Percentiles rank a stretch among this genome's conserved stretches.
Conservation (phyloP, 1,139 yeast genomes). For the Geotrichum armillariae region DNA sequence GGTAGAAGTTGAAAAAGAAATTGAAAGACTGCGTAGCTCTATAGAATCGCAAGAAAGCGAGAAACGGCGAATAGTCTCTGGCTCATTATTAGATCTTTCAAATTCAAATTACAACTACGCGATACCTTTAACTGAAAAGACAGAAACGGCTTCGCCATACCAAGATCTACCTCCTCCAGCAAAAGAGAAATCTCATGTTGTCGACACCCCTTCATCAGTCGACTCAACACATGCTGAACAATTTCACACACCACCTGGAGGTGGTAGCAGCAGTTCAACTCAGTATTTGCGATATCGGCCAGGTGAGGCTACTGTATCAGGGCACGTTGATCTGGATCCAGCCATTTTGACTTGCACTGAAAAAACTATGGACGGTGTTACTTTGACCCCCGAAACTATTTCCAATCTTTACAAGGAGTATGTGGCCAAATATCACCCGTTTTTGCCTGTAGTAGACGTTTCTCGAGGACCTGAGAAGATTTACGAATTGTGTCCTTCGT, state of each 20-base stretch:
- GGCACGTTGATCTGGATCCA: slow-evolving; percentile 19
- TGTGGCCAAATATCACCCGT: slow-evolving; percentile 73
- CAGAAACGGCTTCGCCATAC: slow-evolving; percentile 17
- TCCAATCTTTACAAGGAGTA: slow-evolving; percentile 68
- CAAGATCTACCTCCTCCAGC: slow-evolving; percentile 15
- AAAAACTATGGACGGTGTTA: slow-evolving; percentile 66
- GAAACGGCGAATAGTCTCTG: slow-evolving; percentile 26
- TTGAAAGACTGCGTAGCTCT: slow-evolving; percentile 61
- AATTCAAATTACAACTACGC: slow-evolving; percentile 6
- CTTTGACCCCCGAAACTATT: slow-evolving; percentile 61
- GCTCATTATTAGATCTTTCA: slow-evolving; percentile 19
- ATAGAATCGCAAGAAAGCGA: slow-evolving; percentile 41
- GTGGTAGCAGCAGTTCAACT: slow-evolving; percentile 9
- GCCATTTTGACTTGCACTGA: slow-evolving; percentile 49
- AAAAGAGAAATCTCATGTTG: slow-evolving; percentile 1
- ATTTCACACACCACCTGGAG: slow-evolving; percentile 7
- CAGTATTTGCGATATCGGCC: slow-evolving; percentile 7
- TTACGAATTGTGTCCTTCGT: slow-evolving; percentile 75
- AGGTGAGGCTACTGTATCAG: slow-evolving; percentile 9
- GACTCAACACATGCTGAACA: slow-evolving; percentile 11
- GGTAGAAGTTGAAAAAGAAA: slow-evolving; percentile 80
- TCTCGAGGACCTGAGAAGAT: slow-evolving; percentile 77
- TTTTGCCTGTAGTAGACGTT: slow-evolving; percentile 84
- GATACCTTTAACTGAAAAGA: slow-evolving; percentile 23
- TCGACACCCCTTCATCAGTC: slow-evolving; percentile 15